Evolutionary conservation across 345 rosid genomes (phyloP), one percentile per base, ranked within the genome.

Genomic region (Syzygium aqueum): DNA sequence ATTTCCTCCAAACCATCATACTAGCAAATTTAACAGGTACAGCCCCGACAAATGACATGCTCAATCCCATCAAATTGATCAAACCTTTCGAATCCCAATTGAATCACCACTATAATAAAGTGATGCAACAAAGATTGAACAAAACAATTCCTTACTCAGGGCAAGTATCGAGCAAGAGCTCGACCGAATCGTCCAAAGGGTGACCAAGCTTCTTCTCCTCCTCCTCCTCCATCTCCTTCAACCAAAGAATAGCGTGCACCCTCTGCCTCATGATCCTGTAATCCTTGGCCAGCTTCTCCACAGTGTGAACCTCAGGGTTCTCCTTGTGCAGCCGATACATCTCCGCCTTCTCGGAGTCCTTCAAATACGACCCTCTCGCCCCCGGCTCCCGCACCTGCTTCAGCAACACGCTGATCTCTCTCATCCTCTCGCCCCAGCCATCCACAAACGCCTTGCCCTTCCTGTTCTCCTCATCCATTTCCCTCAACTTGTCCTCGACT

Each of bases 201-300:
- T 89, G 98, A 67, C 96, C 99, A 80, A 90, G 95, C 89, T 93
- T 97, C 88, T 92, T 95, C 95, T 97, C 99, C 90, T 94, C 95
- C 91, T 97, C 97, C 88, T 94, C 98, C 90, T 97, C 99, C 80
- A 93, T 91, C 88, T 97, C 95, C 88, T 97, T 97, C 87, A 96
- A 92, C 97, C 98, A 97, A 89, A 97, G 96, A 89, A 97, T 96
- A 13, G 99, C 98, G 85, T 96, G 98, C 86, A 97, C 99, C 88
- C 99, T 93, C 92, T 97, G 99, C 89, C 99, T 94, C 99, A 97
- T 95, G 52, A 97, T 92, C 93, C 98, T 95, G 85, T 92, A 97
- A 90, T 97, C 99, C 89, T 95, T 97, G 17, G 99, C 97, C 89
- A 96, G 95, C 91, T 88, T 94, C 91, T 94, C 96, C 86, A 96